These are phyloP conservation scores for Wallacemonas sp. DNA, from an alignment of 208 protist genomes.

Conservation along the genomic window DNA sequence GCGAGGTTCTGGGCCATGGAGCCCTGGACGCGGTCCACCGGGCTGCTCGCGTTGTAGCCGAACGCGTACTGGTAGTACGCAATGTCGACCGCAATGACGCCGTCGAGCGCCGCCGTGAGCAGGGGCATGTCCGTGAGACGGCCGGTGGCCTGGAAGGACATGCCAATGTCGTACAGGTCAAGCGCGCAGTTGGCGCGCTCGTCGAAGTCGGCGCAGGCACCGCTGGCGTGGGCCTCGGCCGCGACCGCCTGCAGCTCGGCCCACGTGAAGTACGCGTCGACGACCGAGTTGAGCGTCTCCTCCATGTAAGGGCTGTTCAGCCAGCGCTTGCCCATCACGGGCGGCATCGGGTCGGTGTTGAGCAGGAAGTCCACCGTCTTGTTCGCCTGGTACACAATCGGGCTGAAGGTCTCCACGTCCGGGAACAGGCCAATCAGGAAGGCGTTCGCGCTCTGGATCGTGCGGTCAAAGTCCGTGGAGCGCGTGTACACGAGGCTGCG, in stretches of 20 bases:
- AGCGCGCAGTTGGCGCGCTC: constrained; percentile 32
- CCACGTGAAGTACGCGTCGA: constrained; percentile 47
- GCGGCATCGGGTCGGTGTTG: constrained; percentile 36
- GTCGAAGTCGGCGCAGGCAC: constrained; percentile 34
- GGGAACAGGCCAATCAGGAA: constrained; percentile 58
- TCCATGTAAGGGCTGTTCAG: constrained; percentile 21
- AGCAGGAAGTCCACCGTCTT: constrained; percentile 46
- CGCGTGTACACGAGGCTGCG: constrained; percentile 55
- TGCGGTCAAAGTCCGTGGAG: constrained; percentile 51
- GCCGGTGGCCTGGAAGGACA: constrained; percentile 35
- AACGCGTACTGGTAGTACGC: constrained; percentile 30
- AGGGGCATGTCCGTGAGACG: constrained; percentile 28
- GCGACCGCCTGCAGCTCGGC: constrained; percentile 37
- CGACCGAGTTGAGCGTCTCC: constrained; percentile 23
- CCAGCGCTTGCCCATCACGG: constrained; percentile 27
- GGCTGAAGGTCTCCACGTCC: constrained; percentile 37
- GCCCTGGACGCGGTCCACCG: constrained; percentile 34
- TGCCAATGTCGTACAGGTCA: constrained; percentile 51
- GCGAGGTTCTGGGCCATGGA: constrained; percentile 44
- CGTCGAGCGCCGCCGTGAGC: constrained; percentile 25
- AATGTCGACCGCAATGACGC: constrained; percentile 20
- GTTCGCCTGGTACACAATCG: constrained; percentile 46
- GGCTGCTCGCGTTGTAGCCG: constrained; percentile 33
- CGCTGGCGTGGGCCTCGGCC: constrained; percentile 38
- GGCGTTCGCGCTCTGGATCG: constrained; percentile 56